A percentile compares a stretch with the other conserved stretches of the same genome.
phyloP scores from a whole-genome alignment of 2,329 filamentous ascomycete species.

The Passalora sequoiae region DNA sequence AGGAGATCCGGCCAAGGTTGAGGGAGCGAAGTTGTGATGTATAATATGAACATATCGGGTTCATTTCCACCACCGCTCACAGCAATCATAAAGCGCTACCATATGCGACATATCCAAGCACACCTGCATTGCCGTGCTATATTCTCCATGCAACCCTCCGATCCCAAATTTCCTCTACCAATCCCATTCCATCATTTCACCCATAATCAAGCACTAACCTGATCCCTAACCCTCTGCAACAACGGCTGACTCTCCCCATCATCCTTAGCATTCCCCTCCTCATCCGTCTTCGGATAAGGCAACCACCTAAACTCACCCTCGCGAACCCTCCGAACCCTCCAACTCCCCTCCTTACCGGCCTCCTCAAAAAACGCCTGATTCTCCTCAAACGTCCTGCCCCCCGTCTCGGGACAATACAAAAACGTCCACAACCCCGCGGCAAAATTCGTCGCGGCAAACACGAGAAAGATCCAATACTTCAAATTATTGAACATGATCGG shows the following conservation, averaged over 20 bases:
- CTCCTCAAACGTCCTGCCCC: slow-evolving; percentile 55
- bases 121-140: too few species aligned
- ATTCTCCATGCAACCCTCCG: too few species aligned
- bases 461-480: slow-evolving; percentile 54
- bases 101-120: too few species aligned
- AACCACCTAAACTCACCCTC: slow-evolving; percentile 48
- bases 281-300: slow-evolving; percentile 38
- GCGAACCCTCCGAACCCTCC: slow-evolving; percentile 51
- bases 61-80: too few species aligned
- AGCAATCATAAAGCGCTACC: too few species aligned
- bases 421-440: slow-evolving; percentile 54
- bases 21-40: too few species aligned
- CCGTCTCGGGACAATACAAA: slow-evolving; percentile 50
- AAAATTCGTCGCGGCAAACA: slow-evolving; percentile 52
- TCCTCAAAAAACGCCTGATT: slow-evolving; percentile 56
- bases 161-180: too few species aligned
- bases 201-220: slow-evolving; percentile 23
- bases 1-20: too few species aligned
- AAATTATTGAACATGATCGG: slow-evolving; percentile 57
- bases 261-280: too few species aligned
- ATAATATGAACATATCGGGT: too few species aligned
- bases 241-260: slow-evolving; percentile 43
- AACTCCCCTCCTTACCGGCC: slow-evolving; percentile 48
- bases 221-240: slow-evolving; percentile 41
- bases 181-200: too few species aligned